Evolutionary conservation across 768 basidiomycete species (phyloP).

Genomic region (Rhizopogon vesiculosus): DNA sequence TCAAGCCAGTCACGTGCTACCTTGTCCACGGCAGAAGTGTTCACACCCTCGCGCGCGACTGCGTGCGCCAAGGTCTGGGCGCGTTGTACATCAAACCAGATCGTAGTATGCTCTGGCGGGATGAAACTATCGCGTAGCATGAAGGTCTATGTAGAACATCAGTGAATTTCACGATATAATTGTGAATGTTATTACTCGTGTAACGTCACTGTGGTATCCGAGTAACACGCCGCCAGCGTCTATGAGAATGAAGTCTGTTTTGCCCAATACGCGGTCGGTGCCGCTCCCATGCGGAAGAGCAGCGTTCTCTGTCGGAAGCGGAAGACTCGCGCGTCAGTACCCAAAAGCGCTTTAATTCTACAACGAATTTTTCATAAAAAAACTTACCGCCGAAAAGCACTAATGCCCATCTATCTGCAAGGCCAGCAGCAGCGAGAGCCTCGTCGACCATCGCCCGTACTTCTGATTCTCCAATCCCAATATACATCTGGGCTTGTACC

Average conservation of each 20-base stretch:
- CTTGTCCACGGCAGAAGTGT: constrained; percentile 54
- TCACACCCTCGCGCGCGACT: constrained; percentile 41
- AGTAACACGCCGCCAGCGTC: constrained; percentile 70
- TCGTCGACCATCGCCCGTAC: constrained; percentile 52
- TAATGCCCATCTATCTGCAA: constrained; percentile 53
- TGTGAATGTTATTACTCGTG: constrained; percentile 46
- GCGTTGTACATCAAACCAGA: constrained; percentile 62
- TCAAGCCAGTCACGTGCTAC: constrained; percentile 53
- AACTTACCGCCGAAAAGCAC: constrained; percentile 75
- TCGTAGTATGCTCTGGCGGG: constrained; percentile 40
- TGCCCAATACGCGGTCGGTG: constrained; percentile 54
- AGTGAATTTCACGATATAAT: background rate
- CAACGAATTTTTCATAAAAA: background rate
- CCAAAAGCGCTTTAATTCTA: background rate
- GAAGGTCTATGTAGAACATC: constrained; percentile 45
- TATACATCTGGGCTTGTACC: constrained; percentile 51
- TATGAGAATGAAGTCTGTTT: constrained; percentile 65
- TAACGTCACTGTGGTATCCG: constrained; percentile 77
- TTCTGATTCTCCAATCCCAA: constrained; percentile 76
- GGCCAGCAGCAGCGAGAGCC: constrained; percentile 54
- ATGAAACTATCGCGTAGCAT: constrained; percentile 56
- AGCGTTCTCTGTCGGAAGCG: constrained; percentile 59
- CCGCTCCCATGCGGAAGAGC: constrained; percentile 83
- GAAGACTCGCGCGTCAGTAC: constrained; percentile 2
- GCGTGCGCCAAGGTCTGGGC: constrained; percentile 58